A percentile compares a stretch with the other conserved stretches of the same genome.
Evolutionary conservation across 2,329 filamentous ascomycete species (phyloP).

Genomic region (Colletotrichum sublineola): DNA sequence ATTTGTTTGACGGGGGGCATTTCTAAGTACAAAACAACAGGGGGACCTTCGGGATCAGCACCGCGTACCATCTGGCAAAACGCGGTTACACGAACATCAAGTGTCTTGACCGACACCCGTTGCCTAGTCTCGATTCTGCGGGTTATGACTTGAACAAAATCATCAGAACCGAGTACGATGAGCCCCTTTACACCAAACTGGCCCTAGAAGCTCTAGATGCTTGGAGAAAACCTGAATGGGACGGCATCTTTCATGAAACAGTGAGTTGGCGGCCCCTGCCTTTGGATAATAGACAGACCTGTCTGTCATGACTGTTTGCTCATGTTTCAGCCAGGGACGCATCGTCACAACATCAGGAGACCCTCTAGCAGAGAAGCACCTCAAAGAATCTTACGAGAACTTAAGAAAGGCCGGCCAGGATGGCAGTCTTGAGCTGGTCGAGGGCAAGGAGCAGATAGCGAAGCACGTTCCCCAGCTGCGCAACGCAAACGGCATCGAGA

Average conservation of each 20-base stretch:
- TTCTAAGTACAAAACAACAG: neutral
- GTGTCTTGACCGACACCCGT: conserved; percentile 37
- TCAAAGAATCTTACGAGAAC: conserved; percentile 40
- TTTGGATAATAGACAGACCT: neutral
- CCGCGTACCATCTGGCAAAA: conserved; percentile 34
- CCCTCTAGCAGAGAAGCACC: conserved; percentile 26
- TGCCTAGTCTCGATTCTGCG: conserved; percentile 40
- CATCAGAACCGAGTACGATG: conserved; percentile 37
- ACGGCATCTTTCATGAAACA: conserved; percentile 41
- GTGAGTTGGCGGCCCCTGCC: conserved; percentile 2
- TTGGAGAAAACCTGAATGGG: conserved; percentile 39
- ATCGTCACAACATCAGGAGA: conserved; percentile 39
- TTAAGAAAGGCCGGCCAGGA: conserved; percentile 20
- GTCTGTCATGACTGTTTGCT: neutral
- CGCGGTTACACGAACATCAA: conserved; percentile 43
- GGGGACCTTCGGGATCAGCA: conserved; percentile 35
- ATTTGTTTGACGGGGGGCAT: neutral
- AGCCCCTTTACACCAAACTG: conserved; percentile 31
- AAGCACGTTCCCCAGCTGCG: conserved; percentile 32
- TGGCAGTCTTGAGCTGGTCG: conserved; percentile 22
- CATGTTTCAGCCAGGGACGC: conserved; percentile 30
- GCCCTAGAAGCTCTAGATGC: conserved; percentile 32
- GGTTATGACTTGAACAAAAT: conserved; percentile 42
- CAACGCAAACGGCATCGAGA: conserved; percentile 28
- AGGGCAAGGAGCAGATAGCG: conserved; percentile 30